Evolutionary conservation across 2,329 filamentous ascomycete genomes (phyloP).

Genomic region (Trichophyton schoenleinii): DNA sequence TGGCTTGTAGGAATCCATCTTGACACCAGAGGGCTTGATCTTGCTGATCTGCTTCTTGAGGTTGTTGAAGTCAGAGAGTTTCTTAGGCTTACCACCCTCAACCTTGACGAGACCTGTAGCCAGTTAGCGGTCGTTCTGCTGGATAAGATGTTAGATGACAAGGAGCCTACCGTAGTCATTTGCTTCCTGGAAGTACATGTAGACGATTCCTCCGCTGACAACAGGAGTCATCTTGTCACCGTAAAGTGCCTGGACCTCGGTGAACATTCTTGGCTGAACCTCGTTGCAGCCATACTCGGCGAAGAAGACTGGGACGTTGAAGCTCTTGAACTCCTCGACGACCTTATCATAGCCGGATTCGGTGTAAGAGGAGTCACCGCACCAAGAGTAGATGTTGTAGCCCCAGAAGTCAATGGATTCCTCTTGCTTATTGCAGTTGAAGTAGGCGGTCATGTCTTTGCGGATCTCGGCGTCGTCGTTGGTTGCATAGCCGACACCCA

Average conservation of each 20-base stretch:
- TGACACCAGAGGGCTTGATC: constrained; percentile 53
- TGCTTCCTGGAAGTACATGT: constrained; percentile 90
- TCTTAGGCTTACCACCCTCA: constrained; percentile 48
- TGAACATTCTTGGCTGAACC: constrained; percentile 59
- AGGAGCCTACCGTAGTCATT: constrained; percentile 67
- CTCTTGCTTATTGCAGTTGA: constrained; percentile 60
- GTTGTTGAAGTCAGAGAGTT: constrained; percentile 60
- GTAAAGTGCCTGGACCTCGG: constrained; percentile 74
- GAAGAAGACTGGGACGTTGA: constrained; percentile 93
- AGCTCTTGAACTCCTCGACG: constrained; percentile 74
- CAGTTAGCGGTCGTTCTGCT: not conserved
- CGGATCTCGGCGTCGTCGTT: constrained; percentile 83
- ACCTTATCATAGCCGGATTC: constrained; percentile 70
- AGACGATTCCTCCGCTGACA: constrained; percentile 94
- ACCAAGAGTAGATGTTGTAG: constrained; percentile 99
- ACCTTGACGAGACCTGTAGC: constrained; percentile 43
- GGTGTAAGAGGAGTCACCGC: constrained; percentile 65
- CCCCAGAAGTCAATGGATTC: constrained; percentile 90
- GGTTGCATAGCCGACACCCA: constrained; percentile 91
- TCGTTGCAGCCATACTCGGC: constrained; percentile 96
- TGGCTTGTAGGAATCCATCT: constrained; percentile 57
- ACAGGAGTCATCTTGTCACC: constrained; percentile 67
- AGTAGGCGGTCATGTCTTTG: constrained; percentile 73
- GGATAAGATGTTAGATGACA: not conserved
- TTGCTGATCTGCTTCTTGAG: constrained; percentile 58